These are phyloP conservation scores for Mycena venus DNA, from an alignment of 768 basidiomycete genomes.

Conservation along the genomic window DNA sequence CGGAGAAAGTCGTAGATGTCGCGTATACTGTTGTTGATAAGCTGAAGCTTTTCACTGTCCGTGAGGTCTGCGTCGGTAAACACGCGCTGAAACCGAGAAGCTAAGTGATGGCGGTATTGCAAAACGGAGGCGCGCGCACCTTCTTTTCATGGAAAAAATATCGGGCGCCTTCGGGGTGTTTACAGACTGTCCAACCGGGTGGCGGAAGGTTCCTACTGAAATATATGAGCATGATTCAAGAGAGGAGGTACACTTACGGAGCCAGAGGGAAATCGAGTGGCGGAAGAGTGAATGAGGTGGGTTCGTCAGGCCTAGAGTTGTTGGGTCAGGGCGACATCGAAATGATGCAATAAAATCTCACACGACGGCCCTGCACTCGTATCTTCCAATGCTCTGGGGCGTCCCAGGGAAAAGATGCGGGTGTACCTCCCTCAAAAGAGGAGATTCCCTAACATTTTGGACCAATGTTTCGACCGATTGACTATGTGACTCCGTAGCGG, in stretches of 20 bases:
- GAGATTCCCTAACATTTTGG: neutral
- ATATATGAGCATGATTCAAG: neutral
- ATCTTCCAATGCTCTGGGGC: slow-evolving; percentile 7
- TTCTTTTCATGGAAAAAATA: slow-evolving; percentile 65
- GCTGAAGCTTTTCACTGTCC: slow-evolving; percentile 45
- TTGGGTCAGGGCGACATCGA: neutral
- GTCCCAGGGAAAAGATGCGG: slow-evolving; percentile 3
- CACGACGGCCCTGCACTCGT: neutral
- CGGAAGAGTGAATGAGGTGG: neutral
- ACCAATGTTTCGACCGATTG: too few species aligned
- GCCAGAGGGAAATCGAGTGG: slow-evolving; percentile 11
- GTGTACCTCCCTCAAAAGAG: slow-evolving; percentile 1
- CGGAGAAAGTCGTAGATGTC: slow-evolving; percentile 45
- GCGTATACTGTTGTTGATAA: slow-evolving; percentile 52
- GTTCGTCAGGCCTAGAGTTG: slow-evolving; percentile 5
- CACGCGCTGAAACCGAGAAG: slow-evolving; percentile 52
- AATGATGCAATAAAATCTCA: neutral
- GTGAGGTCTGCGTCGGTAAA: slow-evolving; percentile 70
- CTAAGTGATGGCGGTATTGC: neutral
- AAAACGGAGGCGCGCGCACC: slow-evolving; percentile 54
- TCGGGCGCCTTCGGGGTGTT: slow-evolving; percentile 73
- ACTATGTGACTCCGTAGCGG: slow-evolving; percentile 1
- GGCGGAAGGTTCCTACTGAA: neutral
- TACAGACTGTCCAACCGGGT: slow-evolving; percentile 59
- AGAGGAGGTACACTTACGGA: slow-evolving; percentile 1